Evolutionary conservation across 106 monocot genomes (phyloP), one percentile per base, ranked within the genome.

Genomic region (Allium fistulosum): DNA sequence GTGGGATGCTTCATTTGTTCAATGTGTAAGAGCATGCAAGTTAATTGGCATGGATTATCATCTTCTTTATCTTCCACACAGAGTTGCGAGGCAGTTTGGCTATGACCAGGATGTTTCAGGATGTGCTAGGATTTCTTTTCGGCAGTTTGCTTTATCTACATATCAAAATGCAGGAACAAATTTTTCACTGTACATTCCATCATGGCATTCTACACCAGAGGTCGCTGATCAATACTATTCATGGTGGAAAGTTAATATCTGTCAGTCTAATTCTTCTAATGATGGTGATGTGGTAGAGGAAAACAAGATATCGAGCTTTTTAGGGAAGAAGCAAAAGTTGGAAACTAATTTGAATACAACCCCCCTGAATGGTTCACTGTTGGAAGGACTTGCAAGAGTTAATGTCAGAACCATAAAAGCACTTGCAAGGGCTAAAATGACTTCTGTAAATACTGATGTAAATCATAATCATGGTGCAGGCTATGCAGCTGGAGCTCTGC

Each of bases 71-170:
- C 58, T 59, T 8, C 58, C 58, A 15, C 7, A 59, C 13, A 12
- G 58, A 17, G 58, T 59, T 15, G 7, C 83, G 14, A 86, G 80
- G 83, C 90, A 90, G 74, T 86, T 90, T 64, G 90, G 90, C 11
- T 69, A 80, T 14, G 90, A 90, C 70, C 90, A 90, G 49, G 90
- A 81, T 55, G 18, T 90, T 8, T 85, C 83, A 4, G 76, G 68
- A 27, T 46, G 11, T 62, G 52, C 52, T 53, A 70, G 68, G 4
- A 67, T 75, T 61, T 22, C 52, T n/a, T 28, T 48, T 7, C 80
- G 77, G 78, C 74, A 69, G 46, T 51, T 57, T 51, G 84, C 81
- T 12, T 88, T 83, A 84, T 27, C 53, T 18, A 78, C 72, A 11
- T 88, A 81, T 63, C 64, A 76, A 16, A 75, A 61, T 9, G 28